phyloP scores from a whole-genome alignment of 1,139 yeast species.

The Nakaseomyces delphensis region DNA sequence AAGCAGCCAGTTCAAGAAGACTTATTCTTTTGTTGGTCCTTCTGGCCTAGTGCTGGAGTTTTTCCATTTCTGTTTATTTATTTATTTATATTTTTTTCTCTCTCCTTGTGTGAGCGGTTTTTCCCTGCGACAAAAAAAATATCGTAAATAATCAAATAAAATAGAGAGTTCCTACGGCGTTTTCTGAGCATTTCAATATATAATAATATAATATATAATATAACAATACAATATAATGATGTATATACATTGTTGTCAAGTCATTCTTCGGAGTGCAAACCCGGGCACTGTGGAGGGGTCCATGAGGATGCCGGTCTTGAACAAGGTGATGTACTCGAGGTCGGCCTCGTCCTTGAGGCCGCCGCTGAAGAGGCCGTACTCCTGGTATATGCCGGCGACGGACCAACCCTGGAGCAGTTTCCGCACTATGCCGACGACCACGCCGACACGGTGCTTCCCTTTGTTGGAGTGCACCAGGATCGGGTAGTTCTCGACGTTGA shows the following conservation, averaged over 20 bases:
- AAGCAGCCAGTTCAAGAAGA: too few species aligned
- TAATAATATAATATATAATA: neutral
- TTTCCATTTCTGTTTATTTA: neutral
- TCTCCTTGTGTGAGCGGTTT: neutral
- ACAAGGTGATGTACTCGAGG: constrained; percentile 46
- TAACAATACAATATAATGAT: neutral
- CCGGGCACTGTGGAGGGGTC: neutral
- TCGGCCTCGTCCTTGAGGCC: constrained; percentile 84
- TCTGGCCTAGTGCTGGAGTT: too few species aligned
- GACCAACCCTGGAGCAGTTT: constrained; percentile 89
- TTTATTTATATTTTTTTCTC: neutral
- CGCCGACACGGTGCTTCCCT: constrained; percentile 92
- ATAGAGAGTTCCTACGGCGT: neutral
- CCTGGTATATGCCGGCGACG: constrained; percentile 85
- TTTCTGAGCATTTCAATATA: neutral
- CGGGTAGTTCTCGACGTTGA: constrained; percentile 72
- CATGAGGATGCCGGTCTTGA: constrained; percentile 18
- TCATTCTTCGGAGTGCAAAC: constrained; percentile 5
- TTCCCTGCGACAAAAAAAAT: too few species aligned
- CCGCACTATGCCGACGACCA: constrained; percentile 79
- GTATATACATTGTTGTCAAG: neutral
- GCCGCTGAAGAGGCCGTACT: constrained; percentile 83
- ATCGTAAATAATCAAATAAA: too few species aligned
- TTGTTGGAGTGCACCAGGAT: constrained; percentile 84
- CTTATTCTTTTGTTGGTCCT: too few species aligned